phyloP scores from a whole-genome alignment of 306 rosid genomes.

The Cucumis cinereus region DNA sequence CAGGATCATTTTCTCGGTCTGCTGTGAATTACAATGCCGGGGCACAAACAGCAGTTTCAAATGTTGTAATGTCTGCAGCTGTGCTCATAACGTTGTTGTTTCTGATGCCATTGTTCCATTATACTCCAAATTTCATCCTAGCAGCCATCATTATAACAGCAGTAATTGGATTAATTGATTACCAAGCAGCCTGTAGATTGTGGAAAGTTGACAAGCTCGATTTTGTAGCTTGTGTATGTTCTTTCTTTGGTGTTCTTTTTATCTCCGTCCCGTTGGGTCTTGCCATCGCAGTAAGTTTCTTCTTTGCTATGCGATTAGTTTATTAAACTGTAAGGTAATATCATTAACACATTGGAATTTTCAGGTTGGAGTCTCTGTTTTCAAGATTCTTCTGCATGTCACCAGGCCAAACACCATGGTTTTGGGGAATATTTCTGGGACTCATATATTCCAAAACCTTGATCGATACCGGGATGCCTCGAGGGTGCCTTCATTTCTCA shows the following conservation, averaged over 20 bases:
- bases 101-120: slow-evolving; percentile 86
- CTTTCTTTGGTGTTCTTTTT: slow-evolving; percentile 87
- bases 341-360: not conserved
- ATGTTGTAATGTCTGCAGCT: slow-evolving; percentile 76
- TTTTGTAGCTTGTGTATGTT: slow-evolving; percentile 71
- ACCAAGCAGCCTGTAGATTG: slow-evolving; percentile 46
- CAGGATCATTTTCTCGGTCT: slow-evolving; percentile 96
- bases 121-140: slow-evolving; percentile 76
- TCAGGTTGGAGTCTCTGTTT: slow-evolving; percentile 88
- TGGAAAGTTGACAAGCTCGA: slow-evolving; percentile 98
- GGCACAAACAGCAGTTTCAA: slow-evolving; percentile 76
- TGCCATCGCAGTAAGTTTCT: slow-evolving; percentile 65
- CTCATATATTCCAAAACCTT: slow-evolving; percentile 62
- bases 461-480: slow-evolving; percentile 61
- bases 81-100: slow-evolving; percentile 89
- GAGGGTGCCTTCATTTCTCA: slow-evolving; percentile 71
- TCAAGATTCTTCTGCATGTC: slow-evolving; percentile 85
- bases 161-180: slow-evolving; percentile 76
- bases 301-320: not conserved
- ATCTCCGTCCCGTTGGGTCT: slow-evolving; percentile 92
- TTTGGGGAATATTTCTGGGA: slow-evolving; percentile 79
- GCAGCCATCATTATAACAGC: slow-evolving; percentile 94
- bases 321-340: not conserved
- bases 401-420: slow-evolving; percentile 78
- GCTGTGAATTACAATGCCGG: slow-evolving; percentile 94